Base-by-base conservation (phyloP, 2,329 filamentous ascomycete genomes). In the Escovopsis sp. region DNA sequence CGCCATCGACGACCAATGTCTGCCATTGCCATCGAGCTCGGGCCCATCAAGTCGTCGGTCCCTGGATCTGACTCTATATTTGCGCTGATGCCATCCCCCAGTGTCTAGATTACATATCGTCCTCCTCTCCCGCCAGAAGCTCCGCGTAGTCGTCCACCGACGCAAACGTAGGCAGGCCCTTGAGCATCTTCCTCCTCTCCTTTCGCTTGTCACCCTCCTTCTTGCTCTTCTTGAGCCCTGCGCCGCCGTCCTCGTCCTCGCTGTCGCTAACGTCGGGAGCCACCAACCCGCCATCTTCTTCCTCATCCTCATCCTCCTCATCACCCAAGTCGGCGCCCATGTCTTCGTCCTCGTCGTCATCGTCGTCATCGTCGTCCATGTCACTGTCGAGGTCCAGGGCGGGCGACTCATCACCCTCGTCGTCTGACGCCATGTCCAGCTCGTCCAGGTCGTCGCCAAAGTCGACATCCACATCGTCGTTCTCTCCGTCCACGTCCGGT, bases 91-190 rank as follows among this genome's bases (percentile, higher is more conserved):
- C 20, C 20, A 4, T 20, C 20, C 4, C 15, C 13, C 14, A 12
- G 24, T 30, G 27, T 9, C 8, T 30, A 40, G 38, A 45, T 37
- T 55, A 60, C 45, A 57, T 50, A 43, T 63, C 20, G 20, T 20
- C 63, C 47, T 79, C 77, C 40, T 91, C 84, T 48, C 76, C 73
- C 4, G 71, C 84, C 58, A 94, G 63, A 64, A 94, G 71, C 53
- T 82, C 83, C 13, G 87, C 89, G 61, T 96, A 98, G 58, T 96
- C 91, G 42, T 96, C 91, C 29, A 74, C 82, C 29, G 85, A 93
- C 15, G 93, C 91, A 66, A 98, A 98, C 31, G 79, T 93, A 7
- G 91, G 91, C 51, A 98, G 67, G 48, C 78, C 77, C 72, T 87
- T 94, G 60, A 96, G 70, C 66, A 85, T 85, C 71, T 81, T 86